phyloP scores from a whole-genome alignment of 1,284 basidiomycete genomes.

The Melanopsichium pennsylvanicum region DNA sequence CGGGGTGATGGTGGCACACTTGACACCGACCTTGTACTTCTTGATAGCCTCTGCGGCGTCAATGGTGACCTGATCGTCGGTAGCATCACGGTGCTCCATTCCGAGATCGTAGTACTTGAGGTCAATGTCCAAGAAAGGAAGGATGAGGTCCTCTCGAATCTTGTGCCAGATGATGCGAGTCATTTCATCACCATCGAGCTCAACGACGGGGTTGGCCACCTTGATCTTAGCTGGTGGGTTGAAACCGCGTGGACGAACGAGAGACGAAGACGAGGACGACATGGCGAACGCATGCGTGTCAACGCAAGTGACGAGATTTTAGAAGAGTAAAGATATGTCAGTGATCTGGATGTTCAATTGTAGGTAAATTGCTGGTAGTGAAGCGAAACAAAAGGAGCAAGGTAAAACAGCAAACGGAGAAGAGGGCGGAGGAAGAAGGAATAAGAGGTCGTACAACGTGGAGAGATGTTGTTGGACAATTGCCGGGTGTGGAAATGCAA shows the following conservation, averaged over 20 bases:
- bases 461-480: not conserved
- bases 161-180: constrained; percentile 83
- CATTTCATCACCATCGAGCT: constrained; percentile 72
- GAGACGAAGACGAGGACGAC: constrained; percentile 11
- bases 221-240: constrained; percentile 70
- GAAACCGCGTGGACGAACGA: constrained; percentile 40
- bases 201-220: constrained; percentile 90
- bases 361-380: no score
- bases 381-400: no score
- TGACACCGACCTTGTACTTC: constrained; percentile 66
- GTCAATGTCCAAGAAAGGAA: constrained; percentile 92
- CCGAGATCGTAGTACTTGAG: constrained; percentile 99
- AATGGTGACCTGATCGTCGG: constrained; percentile 90
- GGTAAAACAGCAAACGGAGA: not conserved
- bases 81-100: constrained; percentile 88
- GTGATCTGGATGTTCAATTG: no score
- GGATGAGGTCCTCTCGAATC: constrained; percentile 94
- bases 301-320: no score
- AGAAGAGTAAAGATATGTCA: not conserved
- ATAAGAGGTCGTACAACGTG: not conserved
- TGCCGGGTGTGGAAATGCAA: no score
- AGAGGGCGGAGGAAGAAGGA: not conserved
- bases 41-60: constrained; percentile 84
- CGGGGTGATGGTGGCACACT: constrained; percentile 96
- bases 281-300: no score